Evolutionary conservation across 768 basidiomycete genomes (phyloP), one percentile per base, ranked within the genome.

Genomic region (Amanita inopinata): DNA sequence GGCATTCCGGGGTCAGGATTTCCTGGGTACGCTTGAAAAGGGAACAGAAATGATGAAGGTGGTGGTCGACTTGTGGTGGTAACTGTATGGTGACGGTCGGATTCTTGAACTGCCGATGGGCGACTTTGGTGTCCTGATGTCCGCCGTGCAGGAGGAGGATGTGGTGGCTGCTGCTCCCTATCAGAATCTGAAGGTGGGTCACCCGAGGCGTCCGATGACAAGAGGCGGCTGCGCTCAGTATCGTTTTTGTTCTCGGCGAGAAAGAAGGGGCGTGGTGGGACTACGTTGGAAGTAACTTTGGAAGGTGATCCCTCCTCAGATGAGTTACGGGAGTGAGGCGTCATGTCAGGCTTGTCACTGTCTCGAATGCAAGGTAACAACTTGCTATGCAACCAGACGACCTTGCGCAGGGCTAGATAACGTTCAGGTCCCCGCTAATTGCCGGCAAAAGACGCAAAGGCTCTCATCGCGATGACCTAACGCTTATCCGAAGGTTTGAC

Each of bases 21-120:
- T 11, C 80, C 79, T 0, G 73, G 66, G 53, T 83, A 70, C 0
- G 73, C 69, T 53, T 80, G 74, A 65, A 78, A 80, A 10, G 78
- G 78, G 33, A 62, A 69, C 11, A 59, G 38, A 23, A 61, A 66
- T 1, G 63, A 58, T 2, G 63, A 62, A 1, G 65, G 65, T 4
- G 66, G 61, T 2, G 61, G 33, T n/a, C 37, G 44, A 15, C 22
- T 10, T 12, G 44, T 25, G 24, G 50, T 45, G n/a, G 40, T 38
- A 14, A 17, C 34, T 42, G n/a, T 46, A 44, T 34, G 38, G 40
- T 17, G 14, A 31, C 34, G 20, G 17, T 33, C 5, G 34, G 34
- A 4, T 35, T 25, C 17, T 46, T 17, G 36, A 6, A 33, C 43
- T 45, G 48, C 44, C 30, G 46, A 48, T 15, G 49, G 49, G 15